Evolutionary conservation across 805 yeast genomes (phyloP).

Genomic region (Metschnikowia baotianmanensis): DNA sequence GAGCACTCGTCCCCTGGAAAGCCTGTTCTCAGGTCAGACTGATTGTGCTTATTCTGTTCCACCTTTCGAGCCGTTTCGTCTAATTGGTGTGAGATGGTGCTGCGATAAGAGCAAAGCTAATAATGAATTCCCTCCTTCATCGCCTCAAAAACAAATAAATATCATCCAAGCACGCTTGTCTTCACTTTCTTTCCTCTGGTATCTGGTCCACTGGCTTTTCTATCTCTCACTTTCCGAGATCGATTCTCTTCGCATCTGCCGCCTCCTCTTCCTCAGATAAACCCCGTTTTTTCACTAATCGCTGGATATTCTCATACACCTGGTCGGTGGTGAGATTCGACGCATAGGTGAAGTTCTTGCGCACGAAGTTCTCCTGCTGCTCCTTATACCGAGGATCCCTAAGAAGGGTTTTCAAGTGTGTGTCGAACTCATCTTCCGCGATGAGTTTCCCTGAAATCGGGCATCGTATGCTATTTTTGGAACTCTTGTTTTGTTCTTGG

Average conservation of each 20-base stretch:
- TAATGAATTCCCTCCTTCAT: not conserved
- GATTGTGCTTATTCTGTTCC: no score
- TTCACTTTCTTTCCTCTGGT: not conserved
- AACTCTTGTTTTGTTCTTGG: constrained; percentile 12
- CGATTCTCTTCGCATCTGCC: constrained; percentile 4
- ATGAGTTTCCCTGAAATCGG: constrained; percentile 76
- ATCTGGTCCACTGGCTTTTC: not conserved
- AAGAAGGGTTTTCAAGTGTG: constrained; percentile 65
- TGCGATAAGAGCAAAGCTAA: no score
- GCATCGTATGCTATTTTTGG: constrained; percentile 51
- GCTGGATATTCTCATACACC: constrained; percentile 60
- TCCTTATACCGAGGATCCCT: constrained; percentile 77
- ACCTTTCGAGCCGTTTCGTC: not conserved
- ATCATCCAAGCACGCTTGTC: not conserved
- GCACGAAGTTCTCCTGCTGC: constrained; percentile 60
- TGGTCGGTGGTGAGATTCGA: constrained; percentile 54
- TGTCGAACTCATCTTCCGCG: constrained; percentile 67
- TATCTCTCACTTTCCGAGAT: constrained; percentile 1
- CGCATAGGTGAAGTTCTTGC: constrained; percentile 48
- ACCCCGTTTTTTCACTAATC: constrained; percentile 34
- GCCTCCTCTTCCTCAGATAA: constrained; percentile 15
- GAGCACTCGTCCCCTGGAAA: no score
- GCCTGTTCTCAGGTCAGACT: no score
- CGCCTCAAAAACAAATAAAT: not conserved
- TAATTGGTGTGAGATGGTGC: no score